Conservation (phyloP, 768 basidiomycete species). For the Termitomyces sp. region DNA sequence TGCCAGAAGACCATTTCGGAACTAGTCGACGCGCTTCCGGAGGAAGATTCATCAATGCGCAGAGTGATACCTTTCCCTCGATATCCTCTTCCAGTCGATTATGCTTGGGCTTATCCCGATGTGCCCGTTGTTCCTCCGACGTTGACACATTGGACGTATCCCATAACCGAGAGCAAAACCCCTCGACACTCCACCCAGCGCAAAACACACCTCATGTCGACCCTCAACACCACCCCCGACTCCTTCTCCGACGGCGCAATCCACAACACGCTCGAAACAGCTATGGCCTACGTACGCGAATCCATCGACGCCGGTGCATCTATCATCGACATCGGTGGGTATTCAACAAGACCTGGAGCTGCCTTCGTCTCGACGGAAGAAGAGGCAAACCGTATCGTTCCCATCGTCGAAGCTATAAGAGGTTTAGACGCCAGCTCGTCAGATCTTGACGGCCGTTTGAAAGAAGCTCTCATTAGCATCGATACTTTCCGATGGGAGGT, state of each 20-base stretch:
- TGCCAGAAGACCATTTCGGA: constrained; percentile 43
- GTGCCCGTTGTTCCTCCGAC: constrained; percentile 43
- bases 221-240: constrained; percentile 91
- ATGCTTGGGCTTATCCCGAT: constrained; percentile 23
- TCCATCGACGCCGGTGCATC: constrained; percentile 60
- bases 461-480: constrained; percentile 63
- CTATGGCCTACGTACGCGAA: constrained; percentile 48
- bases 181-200: constrained; percentile 12
- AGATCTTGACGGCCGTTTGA: constrained; percentile 4
- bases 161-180: constrained; percentile 20
- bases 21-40: constrained; percentile 43
- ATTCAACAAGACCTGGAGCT: constrained; percentile 87
- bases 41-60: constrained; percentile 49
- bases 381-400: constrained; percentile 71
- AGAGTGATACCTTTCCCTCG: constrained; percentile 77
- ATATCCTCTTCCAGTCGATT: constrained; percentile 36
- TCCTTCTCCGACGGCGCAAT: constrained; percentile 89
- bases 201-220: constrained; percentile 83
- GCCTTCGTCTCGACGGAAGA: constrained; percentile 63
- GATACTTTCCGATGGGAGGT: constrained; percentile 90
- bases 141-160: constrained; percentile 49
- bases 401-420: constrained; percentile 58
- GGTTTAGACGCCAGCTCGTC: neutral
- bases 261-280: constrained; percentile 50
- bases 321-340: constrained; percentile 92